Conservation (phyloP, 2,329 filamentous ascomycete species). For the Botrytis squamosa region DNA sequence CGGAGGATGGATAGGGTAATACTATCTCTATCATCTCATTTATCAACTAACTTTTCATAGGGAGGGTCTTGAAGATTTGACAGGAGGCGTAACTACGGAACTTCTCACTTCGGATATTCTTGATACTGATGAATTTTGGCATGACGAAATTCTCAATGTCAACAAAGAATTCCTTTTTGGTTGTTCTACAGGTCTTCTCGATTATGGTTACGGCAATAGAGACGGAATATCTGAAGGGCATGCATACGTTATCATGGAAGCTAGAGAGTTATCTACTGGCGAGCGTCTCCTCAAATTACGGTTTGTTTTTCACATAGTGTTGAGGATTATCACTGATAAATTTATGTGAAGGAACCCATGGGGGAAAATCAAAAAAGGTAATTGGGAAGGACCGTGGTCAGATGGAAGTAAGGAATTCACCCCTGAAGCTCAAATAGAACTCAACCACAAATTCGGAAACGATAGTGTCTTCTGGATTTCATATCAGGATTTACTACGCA, state of each 20-base stretch:
- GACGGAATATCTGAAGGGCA: conserved; percentile 59
- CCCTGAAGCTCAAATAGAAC: conserved; percentile 54
- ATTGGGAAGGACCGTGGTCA: conserved; percentile 58
- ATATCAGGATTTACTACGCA: conserved; percentile 60
- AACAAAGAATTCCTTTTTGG: conserved; percentile 79
- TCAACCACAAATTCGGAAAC: conserved; percentile 58
- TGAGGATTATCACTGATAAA: not conserved
- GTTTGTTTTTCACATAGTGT: conserved; percentile 23
- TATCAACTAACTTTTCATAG: conserved; percentile 24
- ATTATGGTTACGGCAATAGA: conserved; percentile 59
- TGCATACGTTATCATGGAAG: conserved; percentile 61
- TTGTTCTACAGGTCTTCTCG: conserved; percentile 64
- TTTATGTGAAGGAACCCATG: conserved; percentile 50
- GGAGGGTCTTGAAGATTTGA: conserved; percentile 58
- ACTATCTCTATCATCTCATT: not conserved
- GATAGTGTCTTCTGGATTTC: conserved; percentile 65
- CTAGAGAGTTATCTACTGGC: conserved; percentile 51
- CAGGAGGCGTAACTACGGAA: conserved; percentile 68
- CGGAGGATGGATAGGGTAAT: conserved; percentile 58
- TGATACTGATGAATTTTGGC: conserved; percentile 80
- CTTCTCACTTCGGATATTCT: conserved; percentile 71
- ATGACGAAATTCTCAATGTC: conserved; percentile 74
- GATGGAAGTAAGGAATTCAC: conserved; percentile 64
- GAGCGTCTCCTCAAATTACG: conserved; percentile 57
- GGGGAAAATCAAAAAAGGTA: conserved; percentile 56